Evolutionary conservation across 805 yeast genomes (phyloP).

Genomic region (Saccharomycopsis sp.): DNA sequence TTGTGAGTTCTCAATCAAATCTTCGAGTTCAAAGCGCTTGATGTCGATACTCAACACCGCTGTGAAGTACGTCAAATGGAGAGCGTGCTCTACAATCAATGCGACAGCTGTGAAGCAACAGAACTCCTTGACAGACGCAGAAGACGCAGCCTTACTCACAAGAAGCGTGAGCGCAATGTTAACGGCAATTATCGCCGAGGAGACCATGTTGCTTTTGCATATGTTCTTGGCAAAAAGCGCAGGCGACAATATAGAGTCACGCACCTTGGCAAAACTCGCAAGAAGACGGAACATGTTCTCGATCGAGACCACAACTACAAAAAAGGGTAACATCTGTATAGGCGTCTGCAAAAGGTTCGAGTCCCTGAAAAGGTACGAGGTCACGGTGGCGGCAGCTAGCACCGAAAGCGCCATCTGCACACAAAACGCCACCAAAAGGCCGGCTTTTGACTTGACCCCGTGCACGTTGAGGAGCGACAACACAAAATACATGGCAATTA

Average conservation of each 20-base stretch:
- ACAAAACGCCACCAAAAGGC: slow-evolving; percentile 38
- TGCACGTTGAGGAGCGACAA: slow-evolving; percentile 36
- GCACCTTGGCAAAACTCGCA: slow-evolving; percentile 31
- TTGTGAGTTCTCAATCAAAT: slow-evolving; percentile 30
- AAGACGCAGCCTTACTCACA: slow-evolving; percentile 26
- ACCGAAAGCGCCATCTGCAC: slow-evolving; percentile 36
- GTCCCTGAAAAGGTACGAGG: slow-evolving; percentile 33
- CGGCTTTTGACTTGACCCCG: slow-evolving; percentile 39
- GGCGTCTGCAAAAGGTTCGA: slow-evolving; percentile 32
- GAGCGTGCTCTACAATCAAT: slow-evolving; percentile 48
- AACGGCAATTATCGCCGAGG: slow-evolving; percentile 32
- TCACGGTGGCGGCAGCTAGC: slow-evolving; percentile 37
- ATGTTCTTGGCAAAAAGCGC: slow-evolving; percentile 34
- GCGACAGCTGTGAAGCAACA: slow-evolving; percentile 43
- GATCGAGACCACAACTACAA: slow-evolving; percentile 36
- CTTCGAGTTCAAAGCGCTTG: slow-evolving; percentile 54
- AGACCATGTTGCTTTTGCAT: slow-evolving; percentile 31
- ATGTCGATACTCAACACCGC: slow-evolving; percentile 64
- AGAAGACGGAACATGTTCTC: slow-evolving; percentile 45
- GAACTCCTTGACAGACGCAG: slow-evolving; percentile 32
- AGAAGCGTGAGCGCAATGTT: slow-evolving; percentile 27
- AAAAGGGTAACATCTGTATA: slow-evolving; percentile 34
- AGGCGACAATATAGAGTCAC: slow-evolving; percentile 32
- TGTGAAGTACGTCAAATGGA: slow-evolving; percentile 58
- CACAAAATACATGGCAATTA: slow-evolving; percentile 29